Evolutionary conservation across 805 yeast species (phyloP).

Genomic region (Groenewaldozyma salmanticensis): DNA sequence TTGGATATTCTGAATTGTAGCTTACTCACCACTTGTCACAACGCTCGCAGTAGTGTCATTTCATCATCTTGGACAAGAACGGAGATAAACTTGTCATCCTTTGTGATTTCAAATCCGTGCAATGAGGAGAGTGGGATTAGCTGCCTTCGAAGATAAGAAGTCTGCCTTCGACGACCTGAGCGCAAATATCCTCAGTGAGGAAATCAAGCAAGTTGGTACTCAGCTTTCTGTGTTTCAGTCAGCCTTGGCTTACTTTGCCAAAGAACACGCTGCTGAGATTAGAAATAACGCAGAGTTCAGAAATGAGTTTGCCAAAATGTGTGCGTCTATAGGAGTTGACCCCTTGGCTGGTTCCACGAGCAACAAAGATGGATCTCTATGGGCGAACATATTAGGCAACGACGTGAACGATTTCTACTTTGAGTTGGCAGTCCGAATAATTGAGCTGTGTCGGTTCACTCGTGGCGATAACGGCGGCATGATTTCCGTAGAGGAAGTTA

Average conservation of each 20-base stretch:
- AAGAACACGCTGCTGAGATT: conserved; percentile 60
- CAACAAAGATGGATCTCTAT: conserved; percentile 25
- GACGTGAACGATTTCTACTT: conserved; percentile 46
- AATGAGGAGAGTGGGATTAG: conserved; percentile 38
- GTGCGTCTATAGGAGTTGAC: conserved; percentile 75
- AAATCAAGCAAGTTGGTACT: conserved; percentile 50
- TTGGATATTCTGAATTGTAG: too few species aligned
- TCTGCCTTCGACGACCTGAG: conserved; percentile 42
- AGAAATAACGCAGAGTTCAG: conserved; percentile 54
- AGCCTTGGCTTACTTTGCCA: conserved; percentile 66
- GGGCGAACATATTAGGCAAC: conserved; percentile 27
- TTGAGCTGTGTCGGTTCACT: conserved; percentile 66
- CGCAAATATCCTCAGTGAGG: conserved; percentile 38
- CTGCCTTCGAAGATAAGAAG: conserved; percentile 34
- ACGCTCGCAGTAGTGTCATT: too few species aligned
- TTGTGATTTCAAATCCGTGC: too few species aligned
- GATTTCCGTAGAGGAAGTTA: conserved; percentile 49
- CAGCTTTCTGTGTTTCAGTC: conserved; percentile 72
- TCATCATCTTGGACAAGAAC: too few species aligned
- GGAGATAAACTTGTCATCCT: too few species aligned
- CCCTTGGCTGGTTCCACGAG: conserved; percentile 42
- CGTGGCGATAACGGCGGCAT: conserved; percentile 75
- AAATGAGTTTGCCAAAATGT: conserved; percentile 63
- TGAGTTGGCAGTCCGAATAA: conserved; percentile 62
- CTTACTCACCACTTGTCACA: too few species aligned